These are phyloP conservation scores for Phialophora verrucosa DNA, from an alignment of 2,329 filamentous ascomycete genomes.

Conservation along the genomic window DNA sequence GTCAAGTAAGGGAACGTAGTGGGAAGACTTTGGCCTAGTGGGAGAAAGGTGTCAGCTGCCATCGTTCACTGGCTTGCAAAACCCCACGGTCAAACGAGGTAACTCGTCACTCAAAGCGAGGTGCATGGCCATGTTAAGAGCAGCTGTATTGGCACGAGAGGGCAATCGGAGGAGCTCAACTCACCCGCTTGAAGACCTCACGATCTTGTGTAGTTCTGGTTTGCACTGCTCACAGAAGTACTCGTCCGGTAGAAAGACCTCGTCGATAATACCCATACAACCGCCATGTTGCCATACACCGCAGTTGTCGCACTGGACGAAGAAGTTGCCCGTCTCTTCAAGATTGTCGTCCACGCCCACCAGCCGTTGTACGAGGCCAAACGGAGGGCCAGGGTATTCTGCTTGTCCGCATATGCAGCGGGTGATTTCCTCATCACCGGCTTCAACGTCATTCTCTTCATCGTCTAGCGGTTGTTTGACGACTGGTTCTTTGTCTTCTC, in stretches of 20 bases:
- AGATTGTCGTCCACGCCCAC: slow-evolving; percentile 19
- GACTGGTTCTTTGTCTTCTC: slow-evolving; percentile 58
- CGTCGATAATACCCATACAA: slow-evolving; percentile 95
- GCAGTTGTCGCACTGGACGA: slow-evolving; percentile 96
- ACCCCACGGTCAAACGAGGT: neutral
- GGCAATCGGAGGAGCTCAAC: slow-evolving; percentile 45
- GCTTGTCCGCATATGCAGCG: slow-evolving; percentile 93
- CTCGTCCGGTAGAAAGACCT: slow-evolving; percentile 89
- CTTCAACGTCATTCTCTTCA: slow-evolving; percentile 66
- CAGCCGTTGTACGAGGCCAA: slow-evolving; percentile 32
- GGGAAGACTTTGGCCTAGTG: slow-evolving; percentile 65
- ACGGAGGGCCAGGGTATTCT: slow-evolving; percentile 79
- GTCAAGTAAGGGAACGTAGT: slow-evolving; percentile 66
- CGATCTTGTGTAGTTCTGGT: slow-evolving; percentile 87
- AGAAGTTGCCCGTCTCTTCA: slow-evolving; percentile 92
- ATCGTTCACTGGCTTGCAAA: slow-evolving; percentile 11
- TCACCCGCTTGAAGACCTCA: slow-evolving; percentile 82
- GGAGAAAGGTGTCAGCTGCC: neutral
- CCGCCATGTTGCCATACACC: slow-evolving; percentile 98
- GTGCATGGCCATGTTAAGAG: neutral
- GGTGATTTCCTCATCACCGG: slow-evolving; percentile 89
- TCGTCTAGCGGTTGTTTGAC: slow-evolving; percentile 61
- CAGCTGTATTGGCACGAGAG: slow-evolving; percentile 16
- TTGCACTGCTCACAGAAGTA: slow-evolving; percentile 98
- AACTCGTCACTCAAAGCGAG: neutral